phyloP scores from a whole-genome alignment of 2,329 filamentous ascomycete species.

The Diplodia mutila region DNA sequence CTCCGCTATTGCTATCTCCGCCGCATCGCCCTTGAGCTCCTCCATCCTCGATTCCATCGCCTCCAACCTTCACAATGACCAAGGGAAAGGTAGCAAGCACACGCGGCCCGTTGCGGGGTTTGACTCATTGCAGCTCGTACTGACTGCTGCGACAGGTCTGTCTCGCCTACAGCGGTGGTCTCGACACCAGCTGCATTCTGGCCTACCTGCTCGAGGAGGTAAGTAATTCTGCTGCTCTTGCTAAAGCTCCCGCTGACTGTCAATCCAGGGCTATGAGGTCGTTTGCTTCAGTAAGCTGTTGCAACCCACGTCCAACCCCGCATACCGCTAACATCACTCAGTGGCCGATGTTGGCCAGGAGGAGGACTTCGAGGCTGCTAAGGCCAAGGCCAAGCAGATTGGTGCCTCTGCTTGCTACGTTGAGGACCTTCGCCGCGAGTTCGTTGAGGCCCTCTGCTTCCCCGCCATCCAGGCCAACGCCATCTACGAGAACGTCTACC shows the following conservation, averaged over 20 bases:
- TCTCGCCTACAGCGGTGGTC: constrained; percentile 48
- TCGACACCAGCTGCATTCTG: constrained; percentile 63
- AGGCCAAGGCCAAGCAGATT: constrained; percentile 72
- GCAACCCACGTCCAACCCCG: constrained; percentile 2
- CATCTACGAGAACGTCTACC: constrained; percentile 63
- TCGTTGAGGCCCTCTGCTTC: constrained; percentile 81
- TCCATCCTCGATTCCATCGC: background rate
- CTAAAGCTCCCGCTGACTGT: constrained; percentile 35
- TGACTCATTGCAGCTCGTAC: constrained; percentile 24
- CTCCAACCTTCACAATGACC: constrained; percentile 10
- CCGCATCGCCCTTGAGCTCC: background rate
- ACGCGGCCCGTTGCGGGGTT: background rate
- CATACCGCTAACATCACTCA: constrained; percentile 17
- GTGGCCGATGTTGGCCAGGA: constrained; percentile 64
- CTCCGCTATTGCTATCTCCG: background rate
- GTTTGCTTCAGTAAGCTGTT: constrained; percentile 69
- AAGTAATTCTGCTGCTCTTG: constrained; percentile 28
- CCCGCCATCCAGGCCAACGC: constrained; percentile 74
- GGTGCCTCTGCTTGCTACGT: constrained; percentile 68
- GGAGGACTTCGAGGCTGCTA: constrained; percentile 70
- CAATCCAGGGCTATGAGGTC: constrained; percentile 63
- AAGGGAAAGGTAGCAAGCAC: constrained; percentile 25
- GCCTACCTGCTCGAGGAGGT: constrained; percentile 41
- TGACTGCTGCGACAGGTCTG: constrained; percentile 24
- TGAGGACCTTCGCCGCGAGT: constrained; percentile 71